Evolutionary conservation across 192 early-diverging fungal species (phyloP), one percentile per base, ranked within the genome.

Genomic region (Entomortierella beljakovae): DNA sequence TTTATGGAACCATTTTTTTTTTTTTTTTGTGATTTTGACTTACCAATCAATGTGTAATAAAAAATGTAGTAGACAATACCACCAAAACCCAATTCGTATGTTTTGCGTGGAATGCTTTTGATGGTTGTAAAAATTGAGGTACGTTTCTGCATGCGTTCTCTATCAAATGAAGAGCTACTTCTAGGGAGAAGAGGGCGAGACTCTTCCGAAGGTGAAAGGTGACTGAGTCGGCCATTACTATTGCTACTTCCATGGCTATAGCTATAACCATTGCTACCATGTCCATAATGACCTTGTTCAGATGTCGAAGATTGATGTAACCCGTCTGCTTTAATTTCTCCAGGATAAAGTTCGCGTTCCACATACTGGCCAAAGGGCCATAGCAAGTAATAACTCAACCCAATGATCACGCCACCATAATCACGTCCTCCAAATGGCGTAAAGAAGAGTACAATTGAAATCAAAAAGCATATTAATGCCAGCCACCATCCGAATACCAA

Each of bases 331-430:
- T 43, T 63, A 9, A 49, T 25, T 40, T 79, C 75, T 33, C 68
- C 75, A 2, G 67, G 66, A 60, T 61, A 59, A 6, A 79, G 53
- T 18, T 79, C 75, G 22, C 89, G 87, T 63, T 94, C 94, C 18
- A 98, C 92, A 81, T 94, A 96, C 64, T 95, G 93, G 9, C 96
- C 96, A 88, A 99, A 99, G 9, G 97, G 97, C 94, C 95, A 97
- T 23, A 99, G 82, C n/a, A 98, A 82, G 64, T 99, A 99, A 54
- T 87, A 82, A 32, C 91, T 88, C 0, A 98, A 85, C 55, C 93
- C 96, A 1, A 90, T 62, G 6, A 95, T 68, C 8, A 96, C 92
- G 49, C 87, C 62, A 4, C 85, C 83, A 75, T 91, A 93, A 32
- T 46, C 57, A n/a, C 56, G 70, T 22, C 92, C 91, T 62, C 84